Conservation (phyloP, 257 asterid genomes). For the Handroanthus guayacan region DNA sequence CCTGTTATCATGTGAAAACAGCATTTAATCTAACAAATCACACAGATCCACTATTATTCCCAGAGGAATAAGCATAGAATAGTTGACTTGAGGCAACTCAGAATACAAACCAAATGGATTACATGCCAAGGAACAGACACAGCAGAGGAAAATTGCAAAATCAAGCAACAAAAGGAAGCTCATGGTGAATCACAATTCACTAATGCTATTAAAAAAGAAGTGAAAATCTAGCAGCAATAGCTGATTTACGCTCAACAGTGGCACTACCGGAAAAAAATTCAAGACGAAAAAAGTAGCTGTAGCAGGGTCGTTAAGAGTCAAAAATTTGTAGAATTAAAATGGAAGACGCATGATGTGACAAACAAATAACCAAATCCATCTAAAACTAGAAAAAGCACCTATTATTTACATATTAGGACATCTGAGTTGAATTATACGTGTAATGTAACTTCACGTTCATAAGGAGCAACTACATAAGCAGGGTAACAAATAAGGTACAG, state of each 20-base stretch:
- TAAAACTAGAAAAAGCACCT: background rate
- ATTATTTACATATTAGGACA: background rate
- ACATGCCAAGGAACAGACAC: slow-evolving; percentile 19
- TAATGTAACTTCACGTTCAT: background rate
- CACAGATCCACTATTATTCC: slow-evolving; percentile 1
- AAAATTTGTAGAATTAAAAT: background rate
- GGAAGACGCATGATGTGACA: background rate
- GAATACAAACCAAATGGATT: slow-evolving; percentile 5
- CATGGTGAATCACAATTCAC: slow-evolving; percentile 21
- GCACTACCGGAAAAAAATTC: slow-evolving; percentile 4
- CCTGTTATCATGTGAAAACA: slow-evolving; percentile 54
- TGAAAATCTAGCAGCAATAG: slow-evolving; percentile 11
- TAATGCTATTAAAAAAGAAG: background rate
- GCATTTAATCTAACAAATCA: slow-evolving; percentile 4
- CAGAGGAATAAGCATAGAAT: slow-evolving; percentile 17
- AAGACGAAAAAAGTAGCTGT: background rate
- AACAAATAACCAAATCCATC: background rate
- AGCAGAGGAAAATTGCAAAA: slow-evolving; percentile 13
- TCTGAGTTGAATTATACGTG: background rate
- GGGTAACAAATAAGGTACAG: background rate
- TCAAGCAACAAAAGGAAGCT: slow-evolving; percentile 8
- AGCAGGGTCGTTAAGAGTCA: background rate
- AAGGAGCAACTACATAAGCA: background rate
- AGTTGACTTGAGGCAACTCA: slow-evolving; percentile 15
- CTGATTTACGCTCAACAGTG: background rate